phyloP scores from a whole-genome alignment of 208 protist genomes.

The Wallacemonas sp. region DNA sequence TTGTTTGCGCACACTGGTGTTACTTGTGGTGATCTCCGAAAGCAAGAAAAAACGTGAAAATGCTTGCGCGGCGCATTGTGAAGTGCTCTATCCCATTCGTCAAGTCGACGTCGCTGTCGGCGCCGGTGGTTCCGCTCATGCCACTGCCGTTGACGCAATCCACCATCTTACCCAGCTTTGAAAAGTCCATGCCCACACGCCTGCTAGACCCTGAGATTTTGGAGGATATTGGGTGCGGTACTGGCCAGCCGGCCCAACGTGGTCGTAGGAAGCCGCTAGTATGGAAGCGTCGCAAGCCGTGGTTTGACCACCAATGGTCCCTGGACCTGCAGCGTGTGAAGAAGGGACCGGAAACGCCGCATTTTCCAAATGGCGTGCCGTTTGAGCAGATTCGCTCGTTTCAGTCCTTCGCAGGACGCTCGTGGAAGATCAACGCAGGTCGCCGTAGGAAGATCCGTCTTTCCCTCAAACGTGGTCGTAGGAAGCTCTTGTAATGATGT shows the following conservation, averaged over 20 bases:
- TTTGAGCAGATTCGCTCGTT: conserved; percentile 88
- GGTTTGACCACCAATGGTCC: conserved; percentile 89
- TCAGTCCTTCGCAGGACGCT: conserved; percentile 81
- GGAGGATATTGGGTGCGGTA: conserved; percentile 61
- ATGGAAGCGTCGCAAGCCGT: conserved; percentile 91
- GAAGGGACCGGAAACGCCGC: conserved; percentile 81
- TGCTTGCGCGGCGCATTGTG: conserved; percentile 18
- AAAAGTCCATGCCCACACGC: conserved; percentile 76
- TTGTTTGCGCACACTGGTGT: too few relatives aligned
- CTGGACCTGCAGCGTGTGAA: conserved; percentile 75
- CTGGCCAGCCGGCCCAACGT: conserved; percentile 81
- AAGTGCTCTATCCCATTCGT: conserved; percentile 47
- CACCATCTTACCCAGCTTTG: conserved; percentile 27
- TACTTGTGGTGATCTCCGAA: background rate
- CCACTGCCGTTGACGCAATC: conserved; percentile 17
- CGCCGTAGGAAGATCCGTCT: conserved; percentile 84
- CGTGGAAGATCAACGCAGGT: conserved; percentile 89
- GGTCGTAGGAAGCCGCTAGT: conserved; percentile 78
- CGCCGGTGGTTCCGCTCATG: conserved; percentile 19
- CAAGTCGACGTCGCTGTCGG: conserved; percentile 55
- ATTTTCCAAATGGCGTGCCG: conserved; percentile 85
- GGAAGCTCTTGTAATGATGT: conserved; percentile 89
- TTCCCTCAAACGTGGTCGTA: conserved; percentile 82
- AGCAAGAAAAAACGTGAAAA: background rate
- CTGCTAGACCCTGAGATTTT: conserved; percentile 58